Conservation (phyloP, 345 rosid species). For the Boechera divaricarpa region DNA sequence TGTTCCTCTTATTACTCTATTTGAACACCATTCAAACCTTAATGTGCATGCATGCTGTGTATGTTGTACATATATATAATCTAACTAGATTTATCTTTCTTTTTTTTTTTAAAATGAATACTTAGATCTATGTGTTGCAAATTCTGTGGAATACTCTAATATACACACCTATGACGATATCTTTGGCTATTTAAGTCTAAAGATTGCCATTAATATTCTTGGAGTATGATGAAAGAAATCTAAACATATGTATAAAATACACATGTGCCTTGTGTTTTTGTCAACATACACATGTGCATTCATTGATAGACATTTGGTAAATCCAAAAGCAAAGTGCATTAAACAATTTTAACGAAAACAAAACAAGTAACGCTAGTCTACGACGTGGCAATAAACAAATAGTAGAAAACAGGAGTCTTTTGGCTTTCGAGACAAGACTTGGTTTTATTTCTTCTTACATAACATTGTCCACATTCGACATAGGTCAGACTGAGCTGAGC, state of each 20-base stretch:
- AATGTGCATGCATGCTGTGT: background rate
- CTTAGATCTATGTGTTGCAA: background rate
- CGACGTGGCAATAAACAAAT: background rate
- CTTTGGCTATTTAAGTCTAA: background rate
- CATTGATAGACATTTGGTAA: background rate
- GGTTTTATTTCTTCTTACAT: background rate
- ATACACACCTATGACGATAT: background rate
- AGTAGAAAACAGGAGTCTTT: background rate
- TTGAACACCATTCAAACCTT: background rate
- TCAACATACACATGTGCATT: conserved; percentile 3
- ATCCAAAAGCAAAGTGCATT: conserved; percentile 6
- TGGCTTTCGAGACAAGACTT: background rate
- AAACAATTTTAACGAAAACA: background rate
- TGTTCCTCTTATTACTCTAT: background rate
- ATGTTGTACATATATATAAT: background rate
- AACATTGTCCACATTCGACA: background rate
- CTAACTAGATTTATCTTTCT: background rate
- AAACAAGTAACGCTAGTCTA: background rate
- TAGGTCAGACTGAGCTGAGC: background rate
- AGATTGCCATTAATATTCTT: background rate
- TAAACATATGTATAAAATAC: background rate
- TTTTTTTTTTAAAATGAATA: background rate
- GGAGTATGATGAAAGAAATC: conserved; percentile 1
- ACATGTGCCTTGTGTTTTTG: background rate
- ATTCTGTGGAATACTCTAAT: background rate